Evolutionary conservation across 805 yeast genomes (phyloP).

Genomic region (Zygosaccharomyces pseudorouxii): DNA sequence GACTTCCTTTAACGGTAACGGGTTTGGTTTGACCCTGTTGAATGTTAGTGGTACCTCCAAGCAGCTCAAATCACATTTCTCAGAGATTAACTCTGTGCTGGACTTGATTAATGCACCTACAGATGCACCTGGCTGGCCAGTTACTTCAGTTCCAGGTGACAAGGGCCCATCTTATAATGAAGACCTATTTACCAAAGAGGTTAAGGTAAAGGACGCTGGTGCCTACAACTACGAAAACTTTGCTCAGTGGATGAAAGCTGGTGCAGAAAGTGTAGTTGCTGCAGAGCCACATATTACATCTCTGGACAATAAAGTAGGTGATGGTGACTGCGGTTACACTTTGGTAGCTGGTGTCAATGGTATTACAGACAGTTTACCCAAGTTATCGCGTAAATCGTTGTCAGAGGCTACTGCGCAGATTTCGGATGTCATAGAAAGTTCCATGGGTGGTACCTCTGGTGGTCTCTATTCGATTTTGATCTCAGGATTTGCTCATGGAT

Average conservation of each 20-base stretch:
- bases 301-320: slow-evolving; percentile 87
- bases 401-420: slow-evolving; percentile 61
- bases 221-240: slow-evolving; percentile 34
- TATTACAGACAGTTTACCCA: slow-evolving; percentile 49
- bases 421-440: slow-evolving; percentile 78
- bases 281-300: slow-evolving; percentile 83
- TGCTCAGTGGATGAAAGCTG: slow-evolving; percentile 40
- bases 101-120: slow-evolving; percentile 66
- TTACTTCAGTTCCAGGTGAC: slow-evolving; percentile 23
- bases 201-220: slow-evolving; percentile 36
- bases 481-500: slow-evolving; percentile 63
- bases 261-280: slow-evolving; percentile 49
- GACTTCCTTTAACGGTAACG: slow-evolving; percentile 89
- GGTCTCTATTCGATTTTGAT: slow-evolving; percentile 84
- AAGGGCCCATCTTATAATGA: slow-evolving; percentile 33
- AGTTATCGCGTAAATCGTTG: slow-evolving; percentile 38
- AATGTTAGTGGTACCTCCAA: slow-evolving; percentile 55
- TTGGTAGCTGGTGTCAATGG: slow-evolving; percentile 77
- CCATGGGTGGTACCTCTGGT: slow-evolving; percentile 98
- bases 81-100: slow-evolving; percentile 38
- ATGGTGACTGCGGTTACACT: slow-evolving; percentile 96
- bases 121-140: slow-evolving; percentile 77
- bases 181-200: slow-evolving; percentile 29
- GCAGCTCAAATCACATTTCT: slow-evolving; percentile 32
- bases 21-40: slow-evolving; percentile 78